phyloP scores from a whole-genome alignment of 2,329 filamentous ascomycete species.

The Cladosporium sphaerospermum region DNA sequence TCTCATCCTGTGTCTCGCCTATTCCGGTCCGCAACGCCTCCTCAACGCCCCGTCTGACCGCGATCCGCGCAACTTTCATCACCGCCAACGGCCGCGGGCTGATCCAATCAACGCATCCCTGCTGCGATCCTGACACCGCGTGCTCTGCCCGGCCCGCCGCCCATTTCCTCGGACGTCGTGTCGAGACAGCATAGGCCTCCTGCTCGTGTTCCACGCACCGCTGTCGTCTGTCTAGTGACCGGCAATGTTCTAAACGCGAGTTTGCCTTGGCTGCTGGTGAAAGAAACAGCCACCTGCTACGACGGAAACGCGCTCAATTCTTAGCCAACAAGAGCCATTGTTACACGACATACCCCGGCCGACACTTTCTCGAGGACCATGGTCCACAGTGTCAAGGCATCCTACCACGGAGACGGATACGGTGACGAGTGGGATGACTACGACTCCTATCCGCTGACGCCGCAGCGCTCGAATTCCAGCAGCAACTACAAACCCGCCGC shows the following conservation, averaged over 20 bases:
- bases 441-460: conserved; percentile 8
- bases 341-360: not conserved
- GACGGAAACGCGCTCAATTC: conserved; percentile 4
- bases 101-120: conserved; percentile 4
- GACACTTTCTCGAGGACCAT: not conserved
- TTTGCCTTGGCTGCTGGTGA: not conserved
- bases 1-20: not conserved
- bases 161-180: not conserved
- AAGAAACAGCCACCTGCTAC: not conserved
- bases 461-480: conserved; percentile 8
- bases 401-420: conserved; percentile 9
- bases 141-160: not conserved
- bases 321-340: not conserved
- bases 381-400: conserved; percentile 9
- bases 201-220: not conserved
- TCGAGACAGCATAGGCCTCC: not conserved
- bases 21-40: not conserved
- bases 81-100: conserved; percentile 9
- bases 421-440: conserved; percentile 6
- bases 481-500: conserved; percentile 9
- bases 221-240: not conserved
- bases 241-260: not conserved
- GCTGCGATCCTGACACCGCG: not conserved
- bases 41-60: not conserved
- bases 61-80: not conserved